Evolutionary conservation across 305 asterid genomes (phyloP), one percentile per base, ranked within the genome.

Genomic region (Lippia alba): DNA sequence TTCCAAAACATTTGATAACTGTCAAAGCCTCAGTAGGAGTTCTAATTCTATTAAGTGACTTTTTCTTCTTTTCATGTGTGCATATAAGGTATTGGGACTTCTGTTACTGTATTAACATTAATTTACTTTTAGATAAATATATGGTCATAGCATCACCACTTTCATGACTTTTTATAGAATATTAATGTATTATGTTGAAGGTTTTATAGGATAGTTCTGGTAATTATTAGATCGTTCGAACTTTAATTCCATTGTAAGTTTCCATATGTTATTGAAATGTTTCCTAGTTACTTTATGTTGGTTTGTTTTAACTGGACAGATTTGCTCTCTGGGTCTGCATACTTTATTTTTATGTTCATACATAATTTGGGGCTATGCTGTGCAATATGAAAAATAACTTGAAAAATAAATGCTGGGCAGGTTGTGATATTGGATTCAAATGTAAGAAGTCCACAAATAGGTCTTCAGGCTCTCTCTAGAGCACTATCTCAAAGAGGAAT

Each of bases 401-500:
- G 14, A 49, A 53, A 11, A 44, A 17, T 69, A 15, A 62, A 53
- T 57, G 44, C 66, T 67, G 78, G 73, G 64, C 84, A 94, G 99
- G 84, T 88, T 76, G 99, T 94, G 78, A 94, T 94, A 76, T 76
- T 94, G 79, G 88, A 76, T 61, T 91, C 99, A 62, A 77, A 81
- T 73, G 85, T 94, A 57, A 80, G 69, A 72, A 85, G 73, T 79
- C 96, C 97, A 71, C 91, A 88, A 81, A 62, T 87, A 39, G 99
- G 99, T 66, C 83, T 91, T 56, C 84, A 77, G n/a, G 99, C 99
- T 80, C 97, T 94, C 67, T 82, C 97, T 41, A 87, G 84, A 76
- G 97, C 97, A 68, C 82, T 94, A 33, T 89, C 96, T n/a, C 97
- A 87, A 69, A 85, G 85, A 66, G 89, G 95, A 82, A 85, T 91